These are phyloP conservation scores for Spongospora subterranea DNA, from an alignment of 208 protist genomes.

Conservation along the genomic window DNA sequence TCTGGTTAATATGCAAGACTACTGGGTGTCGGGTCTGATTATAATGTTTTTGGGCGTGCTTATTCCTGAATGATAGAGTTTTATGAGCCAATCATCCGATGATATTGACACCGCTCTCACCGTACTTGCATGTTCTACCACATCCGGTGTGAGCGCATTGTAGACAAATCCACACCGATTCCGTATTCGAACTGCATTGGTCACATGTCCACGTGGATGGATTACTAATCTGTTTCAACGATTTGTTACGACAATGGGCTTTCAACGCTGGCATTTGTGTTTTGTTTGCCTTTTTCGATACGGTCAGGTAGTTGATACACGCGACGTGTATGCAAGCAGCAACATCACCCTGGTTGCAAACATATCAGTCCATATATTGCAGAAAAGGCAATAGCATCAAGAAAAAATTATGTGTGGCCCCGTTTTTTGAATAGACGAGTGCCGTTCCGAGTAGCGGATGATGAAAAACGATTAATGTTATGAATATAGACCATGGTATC, in stretches of 20 bases:
- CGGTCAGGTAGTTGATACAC: not conserved
- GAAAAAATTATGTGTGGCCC: too few species aligned
- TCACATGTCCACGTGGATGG: slow-evolving; percentile 8
- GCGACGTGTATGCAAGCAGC: not conserved
- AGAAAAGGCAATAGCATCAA: too few species aligned
- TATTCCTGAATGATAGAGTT: not conserved
- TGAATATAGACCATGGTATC: too few species aligned
- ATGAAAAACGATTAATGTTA: too few species aligned
- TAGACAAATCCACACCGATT: slow-evolving; percentile 32
- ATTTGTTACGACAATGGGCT: not conserved
- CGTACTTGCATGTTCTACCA: slow-evolving; percentile 38
- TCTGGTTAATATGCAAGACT: slow-evolving; percentile 48
- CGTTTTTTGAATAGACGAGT: too few species aligned
- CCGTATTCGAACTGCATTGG: slow-evolving; percentile 49
- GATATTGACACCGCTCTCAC: not conserved
- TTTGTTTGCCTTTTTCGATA: not conserved
- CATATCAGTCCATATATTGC: too few species aligned
- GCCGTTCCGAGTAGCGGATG: too few species aligned
- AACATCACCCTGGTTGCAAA: too few species aligned
- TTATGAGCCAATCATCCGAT: not conserved
- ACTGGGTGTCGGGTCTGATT: not conserved
- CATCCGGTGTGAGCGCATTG: slow-evolving; percentile 49
- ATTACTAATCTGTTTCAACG: not conserved
- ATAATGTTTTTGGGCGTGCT: slow-evolving; percentile 19
- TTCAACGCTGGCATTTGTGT: not conserved